A percentile compares a stretch with the other conserved stretches of the same genome.
These are phyloP conservation scores for Myxozyma vanderwaltii DNA, from an alignment of 805 yeast species.

Conservation along the genomic window DNA sequence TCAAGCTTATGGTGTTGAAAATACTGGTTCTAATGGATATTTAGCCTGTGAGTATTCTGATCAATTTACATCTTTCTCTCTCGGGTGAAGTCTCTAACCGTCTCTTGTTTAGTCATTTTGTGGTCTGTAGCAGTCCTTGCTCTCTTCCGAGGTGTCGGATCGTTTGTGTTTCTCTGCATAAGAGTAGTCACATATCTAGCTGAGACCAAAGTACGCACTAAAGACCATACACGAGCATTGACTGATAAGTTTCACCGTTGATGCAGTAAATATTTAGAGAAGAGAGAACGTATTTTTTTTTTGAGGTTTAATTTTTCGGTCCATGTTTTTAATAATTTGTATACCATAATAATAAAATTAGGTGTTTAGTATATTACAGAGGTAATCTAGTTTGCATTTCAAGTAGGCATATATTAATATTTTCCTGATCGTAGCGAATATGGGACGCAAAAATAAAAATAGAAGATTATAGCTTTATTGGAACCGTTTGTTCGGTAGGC, in stretches of 20 bases:
- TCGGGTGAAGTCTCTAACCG: neutral
- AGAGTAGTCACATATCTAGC: slow-evolving; percentile 39
- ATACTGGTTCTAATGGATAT: slow-evolving; percentile 26
- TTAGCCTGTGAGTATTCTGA: slow-evolving; percentile 14
- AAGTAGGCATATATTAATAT: too few relatives aligned
- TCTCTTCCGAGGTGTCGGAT: slow-evolving; percentile 78
- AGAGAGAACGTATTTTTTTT: too few relatives aligned
- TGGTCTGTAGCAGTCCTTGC: slow-evolving; percentile 96
- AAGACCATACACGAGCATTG: slow-evolving; percentile 22
- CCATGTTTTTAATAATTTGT: too few relatives aligned
- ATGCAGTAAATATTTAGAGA: neutral
- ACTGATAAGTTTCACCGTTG: slow-evolving; percentile 18
- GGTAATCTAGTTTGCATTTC: too few relatives aligned
- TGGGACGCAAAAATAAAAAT: too few relatives aligned
- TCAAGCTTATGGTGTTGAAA: slow-evolving; percentile 30
- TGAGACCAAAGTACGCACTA: slow-evolving; percentile 25
- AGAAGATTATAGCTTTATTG: too few relatives aligned
- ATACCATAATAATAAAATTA: too few relatives aligned
- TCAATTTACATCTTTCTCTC: slow-evolving; percentile 59
- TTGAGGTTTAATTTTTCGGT: too few relatives aligned
- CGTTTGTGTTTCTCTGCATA: slow-evolving; percentile 65
- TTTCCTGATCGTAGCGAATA: too few relatives aligned
- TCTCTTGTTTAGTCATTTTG: slow-evolving; percentile 56
- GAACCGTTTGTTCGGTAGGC: too few relatives aligned
- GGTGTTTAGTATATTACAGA: too few relatives aligned